Evolutionary conservation across 495 filamentous ascomycete genomes (phyloP), one percentile per base, ranked within the genome.

Genomic region (Neurospora pannonica): DNA sequence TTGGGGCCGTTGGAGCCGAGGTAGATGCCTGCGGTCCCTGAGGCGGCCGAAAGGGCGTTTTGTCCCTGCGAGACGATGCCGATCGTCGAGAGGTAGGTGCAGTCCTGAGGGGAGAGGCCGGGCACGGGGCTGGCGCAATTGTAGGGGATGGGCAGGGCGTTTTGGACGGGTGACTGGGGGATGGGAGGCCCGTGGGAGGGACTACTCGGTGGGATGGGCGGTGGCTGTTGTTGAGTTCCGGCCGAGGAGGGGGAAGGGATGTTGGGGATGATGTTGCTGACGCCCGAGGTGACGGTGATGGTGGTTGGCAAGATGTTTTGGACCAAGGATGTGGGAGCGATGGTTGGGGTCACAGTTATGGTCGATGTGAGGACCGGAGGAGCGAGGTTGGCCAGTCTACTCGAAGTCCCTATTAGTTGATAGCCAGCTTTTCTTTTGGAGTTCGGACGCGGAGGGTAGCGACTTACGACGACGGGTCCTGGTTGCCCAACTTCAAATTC

Each of bases 1-100:
- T 80, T 81, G 72, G 79, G 78, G 0, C 78, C 79, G 4, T 72
- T 71, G 0, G 71, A 21, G 19, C 78, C 79, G 54, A 80, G 76
- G 76, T 77, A 81, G 40, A 80, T 79, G 42, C 38, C 48, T 7
- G 67, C 72, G 70, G 76, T 76, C 24, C 38, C 48, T 10, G 67
- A 71, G 72, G 76, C 76, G 43, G 72, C 62, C 34, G 28, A 28
- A 24, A 74, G 31, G 3, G 74, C 17, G 76, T 81, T 81, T 15
- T 38, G 37, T n/a, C 79, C 79, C 62, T 80, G 79, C 19, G 42
- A 74, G 38, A 43, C 15, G 40, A 81, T 74, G 77, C 79, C 79
- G 46, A 81, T 81, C 3, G 71, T 36, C 4, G 77, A 69, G 71
- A 81, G 79, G 71, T 80, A 76, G 9, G 67, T 67, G 71, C 78